Evolutionary conservation across 2,329 filamentous ascomycete genomes (phyloP).

Genomic region (Colletotrichum euphorbiae): DNA sequence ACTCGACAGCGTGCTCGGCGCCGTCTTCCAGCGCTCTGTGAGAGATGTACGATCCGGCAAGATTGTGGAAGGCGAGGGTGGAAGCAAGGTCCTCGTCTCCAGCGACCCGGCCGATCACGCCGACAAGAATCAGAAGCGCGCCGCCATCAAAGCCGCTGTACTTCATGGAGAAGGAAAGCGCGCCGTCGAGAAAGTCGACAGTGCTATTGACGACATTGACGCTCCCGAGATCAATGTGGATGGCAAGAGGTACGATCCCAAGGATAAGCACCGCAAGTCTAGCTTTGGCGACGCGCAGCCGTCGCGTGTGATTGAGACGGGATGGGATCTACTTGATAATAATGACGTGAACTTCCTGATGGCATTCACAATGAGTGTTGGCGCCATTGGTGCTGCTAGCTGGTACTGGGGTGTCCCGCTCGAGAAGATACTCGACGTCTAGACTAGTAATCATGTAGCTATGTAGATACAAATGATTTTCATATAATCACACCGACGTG

Average conservation of each 20-base stretch:
- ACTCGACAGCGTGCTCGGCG: constrained; percentile 89
- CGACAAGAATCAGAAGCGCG: constrained; percentile 46
- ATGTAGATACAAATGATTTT: not conserved
- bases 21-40: constrained; percentile 86
- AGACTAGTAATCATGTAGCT: constrained; percentile 1
- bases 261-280: constrained; percentile 61
- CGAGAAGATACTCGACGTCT: constrained; percentile 49
- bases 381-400: constrained; percentile 75
- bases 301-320: constrained; percentile 74
- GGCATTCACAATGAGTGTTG: constrained; percentile 83
- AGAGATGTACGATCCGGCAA: constrained; percentile 85
- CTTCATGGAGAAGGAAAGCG: constrained; percentile 57
- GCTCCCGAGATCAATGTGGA: constrained; percentile 52
- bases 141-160: constrained; percentile 55
- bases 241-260: constrained; percentile 59
- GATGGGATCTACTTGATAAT: constrained; percentile 84
- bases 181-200: constrained; percentile 52
- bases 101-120: constrained; percentile 44
- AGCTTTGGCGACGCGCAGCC: constrained; percentile 68
- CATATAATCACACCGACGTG: too few relatives aligned
- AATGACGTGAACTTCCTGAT: constrained; percentile 96
- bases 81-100: constrained; percentile 67
- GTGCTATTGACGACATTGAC: constrained; percentile 44
- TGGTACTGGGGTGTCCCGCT: constrained; percentile 71
- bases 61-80: constrained; percentile 88